Percentiles rank a stretch among this genome's conserved stretches.
Evolutionary conservation across 805 yeast genomes (phyloP).

Genomic region (Metahyphopichia silvanorum): DNA sequence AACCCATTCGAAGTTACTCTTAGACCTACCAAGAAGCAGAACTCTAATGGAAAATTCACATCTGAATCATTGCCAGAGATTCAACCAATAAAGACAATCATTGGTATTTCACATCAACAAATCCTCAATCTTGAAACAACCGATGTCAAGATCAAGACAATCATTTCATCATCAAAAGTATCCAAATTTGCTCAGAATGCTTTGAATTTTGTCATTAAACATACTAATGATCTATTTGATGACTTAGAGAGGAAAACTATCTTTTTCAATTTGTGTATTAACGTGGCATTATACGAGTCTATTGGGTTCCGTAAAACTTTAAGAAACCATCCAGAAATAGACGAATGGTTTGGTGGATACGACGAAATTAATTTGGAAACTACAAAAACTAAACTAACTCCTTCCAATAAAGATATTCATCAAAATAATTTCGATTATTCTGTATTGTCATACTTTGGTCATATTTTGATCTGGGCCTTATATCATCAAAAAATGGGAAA

Average conservation of each 20-base stretch:
- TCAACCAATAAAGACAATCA: conserved; percentile 31
- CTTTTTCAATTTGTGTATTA: conserved; percentile 29
- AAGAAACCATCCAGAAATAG: conserved; percentile 20
- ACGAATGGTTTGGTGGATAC: conserved; percentile 25
- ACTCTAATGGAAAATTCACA: conserved; percentile 3
- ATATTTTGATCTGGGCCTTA: conserved; percentile 35
- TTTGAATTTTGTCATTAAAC: conserved; percentile 20
- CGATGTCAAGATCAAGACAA: conserved; percentile 38
- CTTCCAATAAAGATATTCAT: conserved; percentile 31
- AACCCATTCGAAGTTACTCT: conserved; percentile 23
- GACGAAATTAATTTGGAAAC: conserved; percentile 29
- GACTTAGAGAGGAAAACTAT: conserved; percentile 14
- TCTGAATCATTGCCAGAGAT: conserved; percentile 28
- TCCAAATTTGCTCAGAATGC: conserved; percentile 27
- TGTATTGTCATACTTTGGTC: conserved; percentile 35
- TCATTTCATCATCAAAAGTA: conserved; percentile 26
- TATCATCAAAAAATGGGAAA: conserved; percentile 18
- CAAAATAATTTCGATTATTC: conserved; percentile 36
- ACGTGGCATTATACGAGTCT: conserved; percentile 34
- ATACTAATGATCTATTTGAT: conserved; percentile 21
- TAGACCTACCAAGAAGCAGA: conserved; percentile 18
- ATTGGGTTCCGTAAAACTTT: conserved; percentile 28
- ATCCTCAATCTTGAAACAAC: conserved; percentile 25
- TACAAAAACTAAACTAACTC: conserved; percentile 31
- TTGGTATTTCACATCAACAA: conserved; percentile 34